Evolutionary conservation across 345 rosid genomes (phyloP), one percentile per base, ranked within the genome.

Genomic region (Lumnitzera racemosa): DNA sequence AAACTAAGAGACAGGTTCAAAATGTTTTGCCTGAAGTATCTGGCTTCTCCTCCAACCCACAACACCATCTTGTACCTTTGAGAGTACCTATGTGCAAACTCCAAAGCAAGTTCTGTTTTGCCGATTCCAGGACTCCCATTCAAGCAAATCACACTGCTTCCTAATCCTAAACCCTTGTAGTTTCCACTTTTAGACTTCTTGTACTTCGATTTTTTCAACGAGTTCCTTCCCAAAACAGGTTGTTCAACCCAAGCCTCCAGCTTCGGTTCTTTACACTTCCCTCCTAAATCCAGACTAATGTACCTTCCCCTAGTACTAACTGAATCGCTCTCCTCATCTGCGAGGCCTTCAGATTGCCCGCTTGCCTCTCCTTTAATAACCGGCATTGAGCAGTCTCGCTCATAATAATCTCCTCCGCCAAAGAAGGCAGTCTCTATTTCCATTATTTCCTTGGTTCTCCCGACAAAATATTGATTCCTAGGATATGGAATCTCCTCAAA

Each of bases 31-130:
- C 90, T 75, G 65, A 87, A 81, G 70, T 87, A 85, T 55, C 86
- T 67, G 51, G 87, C 87, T 73, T 91, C 96, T 12, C 98, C 98
- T 15, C 95, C 92, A 2, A 87, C 79, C 96, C 98, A 91, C 65
- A 91, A 68, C 16, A 89, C 89, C 95, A 76, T 85, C 77, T 89
- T 91, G 61, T 91, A 91, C 75, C 95, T 83, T 68, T 86, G 95
- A 50, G 83, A 78, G 70, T 84, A 79, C 71, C 89, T 74, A 61
- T 87, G 73, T 48, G 91, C 96, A 49, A 83, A 91, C 58, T 91
- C 98, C 65, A 85, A 85, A 23, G 89, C 98, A 47, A 91, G 61
- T 76, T 91, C 96, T 6, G 96, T 91, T 78, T 91, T 91, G 29
- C 98, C 96, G 49, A 75, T 78, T 52, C 95, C 96, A 12, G 89